Percentiles rank a stretch among this genome's conserved stretches.
These are phyloP conservation scores for Viola odorata DNA, from an alignment of 345 rosid genomes.

Conservation along the genomic window DNA sequence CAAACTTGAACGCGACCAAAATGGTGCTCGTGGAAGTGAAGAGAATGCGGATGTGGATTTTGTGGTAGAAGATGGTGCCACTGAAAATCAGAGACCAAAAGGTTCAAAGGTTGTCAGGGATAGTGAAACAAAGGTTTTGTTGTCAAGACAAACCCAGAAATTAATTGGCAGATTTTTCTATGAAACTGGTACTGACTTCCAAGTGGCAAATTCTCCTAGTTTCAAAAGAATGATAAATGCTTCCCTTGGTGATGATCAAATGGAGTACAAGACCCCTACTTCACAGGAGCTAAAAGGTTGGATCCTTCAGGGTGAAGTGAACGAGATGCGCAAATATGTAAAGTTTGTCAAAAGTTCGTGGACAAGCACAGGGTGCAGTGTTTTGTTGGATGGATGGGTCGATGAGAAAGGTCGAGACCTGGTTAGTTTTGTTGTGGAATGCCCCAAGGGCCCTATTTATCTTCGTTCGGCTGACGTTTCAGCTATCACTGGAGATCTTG, in stretches of 20 bases:
- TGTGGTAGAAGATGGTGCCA: constrained; percentile 6
- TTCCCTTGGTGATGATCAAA: constrained; percentile 8
- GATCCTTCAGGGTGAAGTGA: constrained; percentile 20
- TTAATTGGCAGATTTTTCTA: constrained; percentile 31
- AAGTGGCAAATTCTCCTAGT: constrained; percentile 33
- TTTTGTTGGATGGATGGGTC: constrained; percentile 63
- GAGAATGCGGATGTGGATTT: not conserved
- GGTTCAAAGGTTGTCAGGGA: not conserved
- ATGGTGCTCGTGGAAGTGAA: not conserved
- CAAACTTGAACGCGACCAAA: constrained; percentile 5
- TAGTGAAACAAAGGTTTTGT: constrained; percentile 7
- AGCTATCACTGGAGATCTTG: constrained; percentile 6
- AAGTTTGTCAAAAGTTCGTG: constrained; percentile 43
- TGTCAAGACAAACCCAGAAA: constrained; percentile 10
- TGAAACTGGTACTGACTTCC: constrained; percentile 40
- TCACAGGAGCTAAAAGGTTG: constrained; percentile 19
- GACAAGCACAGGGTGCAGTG: constrained; percentile 53
- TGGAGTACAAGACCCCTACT: constrained; percentile 22
- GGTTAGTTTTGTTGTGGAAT: constrained; percentile 48
- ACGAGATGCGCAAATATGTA: constrained; percentile 34
- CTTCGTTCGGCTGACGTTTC: constrained; percentile 45
- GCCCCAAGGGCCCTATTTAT: constrained; percentile 46
- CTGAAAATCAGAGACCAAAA: constrained; percentile 7
- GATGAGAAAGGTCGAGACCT: constrained; percentile 41
- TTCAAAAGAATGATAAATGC: constrained; percentile 32